Base-by-base conservation (phyloP, 495 filamentous ascomycete species). In the Aspergillus saccharolyticus region DNA sequence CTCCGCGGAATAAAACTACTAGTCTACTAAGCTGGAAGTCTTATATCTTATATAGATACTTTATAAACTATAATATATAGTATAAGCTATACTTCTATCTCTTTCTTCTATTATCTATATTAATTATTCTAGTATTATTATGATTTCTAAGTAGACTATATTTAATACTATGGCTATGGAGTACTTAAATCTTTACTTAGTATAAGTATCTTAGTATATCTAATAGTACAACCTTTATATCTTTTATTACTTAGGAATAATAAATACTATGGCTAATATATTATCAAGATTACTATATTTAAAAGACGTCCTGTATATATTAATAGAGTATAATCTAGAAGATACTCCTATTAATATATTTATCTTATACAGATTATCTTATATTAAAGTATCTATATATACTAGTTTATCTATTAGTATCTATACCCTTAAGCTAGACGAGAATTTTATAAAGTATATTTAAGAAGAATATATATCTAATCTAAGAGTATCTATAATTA, bases 91-190 rank as follows among this genome's bases (percentile, higher is more conserved):
- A 30, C 4, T 30, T 4, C 25, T 30, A 30, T 30, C 10, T 30
- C 10, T 30, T 4, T 30, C 10, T 30, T 30, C 10, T 30, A 30
- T 30, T 30, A 30, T 30, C 10, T 30, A 42, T 57, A 49, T 55
- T 42, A 46, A 24, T 57, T 18, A 46, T 25, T 5, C 3, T 24
- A 44, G 53, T 57, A 28, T 51, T 39, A 44, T 57, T 45, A 18
- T 24, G 25, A 55, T 43, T 28, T 30, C 25, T 10, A 30, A 30
- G 10, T 10, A 30, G 25, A 30, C 25, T 55, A 48, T 45, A 57
- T 24, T 1, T 59, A 47, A 30, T 47, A 22, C 2, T 51, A 3
- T 33, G 3, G 44, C 53, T 52, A 52, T 52, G 28, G n/a, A 52
- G 33, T 52, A 33, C 14, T 49, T 19, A 2, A 19, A 15, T 18